Evolutionary conservation across 345 rosid species (phyloP).

Genomic region (Gossypium bickii): DNA sequence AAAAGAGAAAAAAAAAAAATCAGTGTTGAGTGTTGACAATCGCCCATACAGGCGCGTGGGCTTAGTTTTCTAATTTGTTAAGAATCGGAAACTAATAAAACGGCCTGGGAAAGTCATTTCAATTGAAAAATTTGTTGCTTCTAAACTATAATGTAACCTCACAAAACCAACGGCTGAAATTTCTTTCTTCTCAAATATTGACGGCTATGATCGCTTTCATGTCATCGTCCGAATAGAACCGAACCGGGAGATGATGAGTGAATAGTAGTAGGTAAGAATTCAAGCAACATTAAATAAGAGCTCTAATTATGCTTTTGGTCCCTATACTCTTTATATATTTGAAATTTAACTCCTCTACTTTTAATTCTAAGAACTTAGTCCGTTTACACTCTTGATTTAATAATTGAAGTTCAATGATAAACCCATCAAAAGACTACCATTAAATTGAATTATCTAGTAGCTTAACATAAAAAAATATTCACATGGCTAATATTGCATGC

Average conservation of each 20-base stretch:
- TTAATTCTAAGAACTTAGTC: too few relatives aligned
- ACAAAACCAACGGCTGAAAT: conserved; percentile 5
- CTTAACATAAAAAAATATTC: too few relatives aligned
- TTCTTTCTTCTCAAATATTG: not conserved
- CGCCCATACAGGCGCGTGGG: conserved; percentile 16
- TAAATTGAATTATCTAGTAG: too few relatives aligned
- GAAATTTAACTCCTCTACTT: too few relatives aligned
- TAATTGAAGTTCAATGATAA: too few relatives aligned
- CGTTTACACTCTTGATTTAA: too few relatives aligned
- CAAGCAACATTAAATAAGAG: not conserved
- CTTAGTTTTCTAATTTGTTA: not conserved
- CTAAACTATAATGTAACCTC: not conserved
- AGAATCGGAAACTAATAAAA: not conserved
- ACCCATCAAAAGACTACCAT: too few relatives aligned
- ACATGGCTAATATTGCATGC: too few relatives aligned
- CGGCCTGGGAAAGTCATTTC: conserved; percentile 9
- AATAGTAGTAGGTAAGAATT: conserved; percentile 23
- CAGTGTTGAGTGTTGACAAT: not conserved
- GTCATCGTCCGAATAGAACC: conserved; percentile 13
- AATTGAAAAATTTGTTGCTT: conserved; percentile 14
- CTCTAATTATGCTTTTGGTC: too few relatives aligned
- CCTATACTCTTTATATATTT: too few relatives aligned
- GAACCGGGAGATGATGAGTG: not conserved
- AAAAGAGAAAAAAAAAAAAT: not conserved
- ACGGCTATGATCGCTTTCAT: conserved; percentile 1